Base-by-base conservation (phyloP, 495 filamentous ascomycete species). In the Penicillium nucicola region DNA sequence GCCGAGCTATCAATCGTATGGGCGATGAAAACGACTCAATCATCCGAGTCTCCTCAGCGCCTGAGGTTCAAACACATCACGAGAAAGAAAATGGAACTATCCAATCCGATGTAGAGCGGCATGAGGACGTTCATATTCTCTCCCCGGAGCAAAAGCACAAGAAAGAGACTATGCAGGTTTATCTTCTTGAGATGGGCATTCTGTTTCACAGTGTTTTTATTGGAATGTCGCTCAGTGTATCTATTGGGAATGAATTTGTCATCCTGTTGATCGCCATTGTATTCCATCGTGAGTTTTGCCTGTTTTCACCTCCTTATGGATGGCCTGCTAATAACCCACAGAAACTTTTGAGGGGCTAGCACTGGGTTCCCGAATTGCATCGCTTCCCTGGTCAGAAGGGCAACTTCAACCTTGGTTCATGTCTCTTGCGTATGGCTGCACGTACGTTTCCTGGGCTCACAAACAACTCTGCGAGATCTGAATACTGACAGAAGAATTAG, bases 141-240 rank as follows among this genome's bases (percentile, higher is more conserved):
- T 52, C 32, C 1, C 47, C 53, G 2, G 59, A 65, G 10, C 64
- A 67, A 46, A 67, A 67, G 25, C 55, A 63, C 35, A 60, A 56
- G 17, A 69, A 69, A 25, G 66, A 59, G 23, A 61, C 61, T 66
- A 52, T 90, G 52, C 87, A 91, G 58, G 86, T 84, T 40, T 69
- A 87, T 23, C 73, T 91, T 11, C 77, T 90, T 5, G 87, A 91
- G 62, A 82, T 86, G 34, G 87, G 87, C n/a, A 90, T 90, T 51
- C 70, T 91, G 3, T 90, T 90, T 57, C 87, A 91, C 67, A 84
- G 81, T 57, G 76, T 91, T 22, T 90, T 91, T 53, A 91, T 91
- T 52, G 87, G 87, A 50, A 89, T 91, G 84, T 86, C 87, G 1
- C 70, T 91, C 17, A 86, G 82, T 12, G 86, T 90, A 1, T 83